Percentiles rank a stretch among this genome's conserved stretches.
Evolutionary conservation across 2,329 filamentous ascomycete genomes (phyloP).

Genomic region (Hypoxylon sp.): DNA sequence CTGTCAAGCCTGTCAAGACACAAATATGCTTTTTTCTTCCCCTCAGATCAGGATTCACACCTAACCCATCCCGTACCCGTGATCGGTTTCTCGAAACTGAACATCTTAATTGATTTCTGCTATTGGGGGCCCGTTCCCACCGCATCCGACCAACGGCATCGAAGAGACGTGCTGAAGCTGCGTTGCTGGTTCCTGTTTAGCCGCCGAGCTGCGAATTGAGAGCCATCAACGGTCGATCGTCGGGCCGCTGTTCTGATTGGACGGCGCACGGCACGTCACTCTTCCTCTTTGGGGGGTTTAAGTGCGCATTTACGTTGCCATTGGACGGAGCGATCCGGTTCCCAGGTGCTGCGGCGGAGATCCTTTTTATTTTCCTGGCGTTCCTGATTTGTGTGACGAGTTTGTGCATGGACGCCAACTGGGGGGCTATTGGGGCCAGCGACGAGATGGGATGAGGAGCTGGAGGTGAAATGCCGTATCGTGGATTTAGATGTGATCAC

Average conservation of each 20-base stretch:
- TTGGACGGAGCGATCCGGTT: slow-evolving; percentile 27
- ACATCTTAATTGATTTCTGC: slow-evolving; percentile 17
- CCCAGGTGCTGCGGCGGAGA: slow-evolving; percentile 27
- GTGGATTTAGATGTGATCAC: slow-evolving; percentile 27
- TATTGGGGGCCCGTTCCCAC: slow-evolving; percentile 25
- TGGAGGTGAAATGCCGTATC: slow-evolving; percentile 25
- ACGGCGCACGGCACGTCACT: background rate
- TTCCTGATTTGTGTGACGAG: slow-evolving; percentile 33
- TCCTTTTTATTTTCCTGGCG: slow-evolving; percentile 29
- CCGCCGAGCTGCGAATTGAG: slow-evolving; percentile 26
- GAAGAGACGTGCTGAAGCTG: background rate
- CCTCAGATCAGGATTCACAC: slow-evolving; percentile 9
- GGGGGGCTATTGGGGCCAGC: slow-evolving; percentile 10
- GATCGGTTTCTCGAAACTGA: background rate
- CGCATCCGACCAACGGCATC: slow-evolving; percentile 28
- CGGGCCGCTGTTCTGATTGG: slow-evolving; percentile 24
- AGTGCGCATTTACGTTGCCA: slow-evolving; percentile 7
- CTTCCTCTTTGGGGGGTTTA: background rate
- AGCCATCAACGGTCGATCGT: slow-evolving; percentile 17
- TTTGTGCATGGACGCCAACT: slow-evolving; percentile 19
- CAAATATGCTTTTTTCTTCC: background rate
- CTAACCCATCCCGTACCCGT: slow-evolving; percentile 16
- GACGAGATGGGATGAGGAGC: slow-evolving; percentile 16
- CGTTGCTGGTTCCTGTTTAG: slow-evolving; percentile 12
- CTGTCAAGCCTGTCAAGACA: background rate